Evolutionary conservation across 345 rosid genomes (phyloP).

Genomic region (Melaleuca quinquenervia): DNA sequence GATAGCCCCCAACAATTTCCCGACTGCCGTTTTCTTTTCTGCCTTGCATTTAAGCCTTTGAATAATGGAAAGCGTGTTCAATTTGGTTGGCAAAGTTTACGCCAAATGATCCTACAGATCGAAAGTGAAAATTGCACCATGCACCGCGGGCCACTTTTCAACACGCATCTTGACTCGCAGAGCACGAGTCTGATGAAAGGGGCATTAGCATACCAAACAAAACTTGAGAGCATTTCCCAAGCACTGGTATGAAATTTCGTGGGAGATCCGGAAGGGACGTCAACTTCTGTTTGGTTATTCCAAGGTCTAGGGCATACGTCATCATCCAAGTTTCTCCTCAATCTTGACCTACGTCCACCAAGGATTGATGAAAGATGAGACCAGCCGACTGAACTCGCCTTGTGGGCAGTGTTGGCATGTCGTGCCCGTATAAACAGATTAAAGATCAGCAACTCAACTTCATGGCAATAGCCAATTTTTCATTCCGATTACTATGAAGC

Average conservation of each 20-base stretch:
- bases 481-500: background rate
- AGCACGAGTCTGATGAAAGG: background rate
- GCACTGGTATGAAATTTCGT: background rate
- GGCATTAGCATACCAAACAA: background rate
- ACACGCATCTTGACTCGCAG: background rate
- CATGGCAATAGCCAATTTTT: background rate
- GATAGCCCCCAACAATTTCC: background rate
- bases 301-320: background rate
- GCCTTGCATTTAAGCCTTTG: background rate
- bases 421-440: too few species aligned
- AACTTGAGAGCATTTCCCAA: background rate
- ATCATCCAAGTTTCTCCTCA: background rate
- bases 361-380: too few species aligned
- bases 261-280: background rate
- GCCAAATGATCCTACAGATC: background rate
- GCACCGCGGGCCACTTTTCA: background rate
- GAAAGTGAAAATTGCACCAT: background rate
- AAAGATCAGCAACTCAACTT: too few species aligned
- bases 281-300: background rate
- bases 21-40: background rate
- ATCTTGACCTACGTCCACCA: background rate
- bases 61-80: background rate
- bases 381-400: too few species aligned
- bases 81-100: background rate
- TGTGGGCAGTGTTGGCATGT: too few species aligned